A percentile compares a stretch with the other conserved stretches of the same genome.
These are phyloP conservation scores for Cryphonectria parasitica DNA, from an alignment of 2,329 filamentous ascomycete species.

Conservation along the genomic window DNA sequence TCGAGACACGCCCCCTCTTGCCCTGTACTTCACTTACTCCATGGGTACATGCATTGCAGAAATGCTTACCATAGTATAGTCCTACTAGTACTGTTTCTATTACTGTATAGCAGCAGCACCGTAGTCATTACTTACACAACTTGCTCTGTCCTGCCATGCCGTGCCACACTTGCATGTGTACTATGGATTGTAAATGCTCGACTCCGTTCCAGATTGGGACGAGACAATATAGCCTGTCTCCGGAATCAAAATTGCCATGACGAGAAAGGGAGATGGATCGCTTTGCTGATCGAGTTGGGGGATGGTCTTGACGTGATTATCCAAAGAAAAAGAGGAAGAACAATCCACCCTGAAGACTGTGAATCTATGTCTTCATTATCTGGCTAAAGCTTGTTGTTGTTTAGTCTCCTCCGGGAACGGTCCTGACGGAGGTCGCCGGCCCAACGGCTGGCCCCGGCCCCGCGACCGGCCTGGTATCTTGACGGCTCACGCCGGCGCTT, in stretches of 20 bases:
- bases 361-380: neutral
- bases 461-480: neutral
- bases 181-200: neutral
- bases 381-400: neutral
- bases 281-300: neutral
- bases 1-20: neutral
- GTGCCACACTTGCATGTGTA: neutral
- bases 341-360: neutral
- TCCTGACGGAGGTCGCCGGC: constrained; percentile 2
- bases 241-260: neutral
- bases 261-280: neutral
- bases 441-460: neutral
- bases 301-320: neutral
- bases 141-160: neutral
- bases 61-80: too few species aligned
- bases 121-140: neutral
- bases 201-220: neutral
- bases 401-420: neutral
- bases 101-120: too few species aligned
- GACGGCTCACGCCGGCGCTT: neutral
- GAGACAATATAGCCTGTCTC: neutral
- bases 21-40: neutral
- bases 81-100: too few species aligned
- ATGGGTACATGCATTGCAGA: neutral
- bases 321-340: neutral